A percentile compares a stretch with the other conserved stretches of the same genome.
These are phyloP conservation scores for Diaporthe sp. DNA, from an alignment of 2,329 filamentous ascomycete genomes.

Conservation along the genomic window DNA sequence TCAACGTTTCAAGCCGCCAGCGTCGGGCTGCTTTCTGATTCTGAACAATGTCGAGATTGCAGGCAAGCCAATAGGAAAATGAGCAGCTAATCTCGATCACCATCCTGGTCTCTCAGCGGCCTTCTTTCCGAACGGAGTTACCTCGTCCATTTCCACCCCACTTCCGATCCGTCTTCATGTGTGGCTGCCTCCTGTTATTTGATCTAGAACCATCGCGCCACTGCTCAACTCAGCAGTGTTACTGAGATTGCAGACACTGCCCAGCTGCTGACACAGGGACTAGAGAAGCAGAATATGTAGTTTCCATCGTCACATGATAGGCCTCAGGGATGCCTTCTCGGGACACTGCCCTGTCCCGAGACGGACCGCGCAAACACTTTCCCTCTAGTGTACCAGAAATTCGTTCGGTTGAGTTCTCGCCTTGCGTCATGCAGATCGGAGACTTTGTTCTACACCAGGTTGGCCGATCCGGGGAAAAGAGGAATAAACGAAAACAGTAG, in stretches of 20 bases:
- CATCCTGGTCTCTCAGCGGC: neutral
- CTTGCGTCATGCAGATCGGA: neutral
- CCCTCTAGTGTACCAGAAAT: neutral
- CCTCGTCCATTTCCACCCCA: neutral
- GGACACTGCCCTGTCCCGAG: neutral
- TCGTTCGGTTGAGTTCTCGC: neutral
- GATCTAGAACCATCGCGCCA: neutral
- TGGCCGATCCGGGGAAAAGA: constrained; percentile 23
- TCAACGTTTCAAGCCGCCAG: constrained; percentile 5
- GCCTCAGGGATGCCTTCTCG: neutral
- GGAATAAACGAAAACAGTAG: neutral
- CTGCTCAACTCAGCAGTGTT: neutral
- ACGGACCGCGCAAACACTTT: neutral
- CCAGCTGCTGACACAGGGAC: neutral
- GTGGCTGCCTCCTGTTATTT: neutral
- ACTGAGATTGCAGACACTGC: neutral
- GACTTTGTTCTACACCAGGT: neutral
- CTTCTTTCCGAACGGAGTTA: constrained; percentile 7
- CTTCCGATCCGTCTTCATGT: neutral
- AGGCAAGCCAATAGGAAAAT: neutral
- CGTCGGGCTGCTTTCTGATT: neutral
- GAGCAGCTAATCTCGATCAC: neutral
- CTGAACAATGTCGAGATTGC: neutral
- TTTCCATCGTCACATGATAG: neutral
- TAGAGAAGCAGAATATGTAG: neutral